Evolutionary conservation across 2,329 filamentous ascomycete species (phyloP).

Genomic region (Venturia aucupariae): DNA sequence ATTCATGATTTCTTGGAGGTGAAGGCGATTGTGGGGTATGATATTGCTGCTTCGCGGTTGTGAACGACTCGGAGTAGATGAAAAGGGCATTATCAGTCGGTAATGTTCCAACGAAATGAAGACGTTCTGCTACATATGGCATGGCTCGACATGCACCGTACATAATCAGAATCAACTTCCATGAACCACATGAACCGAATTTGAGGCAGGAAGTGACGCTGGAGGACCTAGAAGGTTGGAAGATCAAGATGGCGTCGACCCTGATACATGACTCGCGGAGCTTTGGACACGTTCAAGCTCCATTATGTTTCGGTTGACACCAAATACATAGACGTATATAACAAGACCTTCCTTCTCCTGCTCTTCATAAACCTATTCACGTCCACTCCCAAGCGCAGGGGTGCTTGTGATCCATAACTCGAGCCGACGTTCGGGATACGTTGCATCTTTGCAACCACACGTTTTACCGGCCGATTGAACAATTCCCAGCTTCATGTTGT

Average conservation of each 20-base stretch:
- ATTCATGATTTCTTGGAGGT: conserved; percentile 20
- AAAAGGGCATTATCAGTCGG: too few relatives aligned
- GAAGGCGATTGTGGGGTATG: conserved; percentile 27
- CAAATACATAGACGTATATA: background rate
- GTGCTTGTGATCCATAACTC: background rate
- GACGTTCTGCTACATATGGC: too few relatives aligned
- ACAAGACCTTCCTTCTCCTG: background rate
- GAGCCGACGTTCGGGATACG: background rate
- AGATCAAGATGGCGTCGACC: background rate
- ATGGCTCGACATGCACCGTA: too few relatives aligned
- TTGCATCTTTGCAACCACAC: background rate
- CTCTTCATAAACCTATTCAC: background rate
- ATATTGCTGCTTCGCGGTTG: background rate
- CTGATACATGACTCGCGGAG: background rate
- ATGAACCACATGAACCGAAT: too few relatives aligned
- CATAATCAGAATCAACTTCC: too few relatives aligned
- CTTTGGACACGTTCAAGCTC: conserved; percentile 1
- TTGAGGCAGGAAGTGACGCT: background rate
- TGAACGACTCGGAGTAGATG: too few relatives aligned
- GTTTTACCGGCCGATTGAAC: background rate
- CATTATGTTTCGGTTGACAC: background rate
- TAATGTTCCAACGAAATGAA: too few relatives aligned
- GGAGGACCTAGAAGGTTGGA: background rate
- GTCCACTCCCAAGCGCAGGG: background rate
- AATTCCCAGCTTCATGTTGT: background rate